Evolutionary conservation across 768 basidiomycete species (phyloP), one percentile per base, ranked within the genome.

Genomic region (Macrocybe gigantea): DNA sequence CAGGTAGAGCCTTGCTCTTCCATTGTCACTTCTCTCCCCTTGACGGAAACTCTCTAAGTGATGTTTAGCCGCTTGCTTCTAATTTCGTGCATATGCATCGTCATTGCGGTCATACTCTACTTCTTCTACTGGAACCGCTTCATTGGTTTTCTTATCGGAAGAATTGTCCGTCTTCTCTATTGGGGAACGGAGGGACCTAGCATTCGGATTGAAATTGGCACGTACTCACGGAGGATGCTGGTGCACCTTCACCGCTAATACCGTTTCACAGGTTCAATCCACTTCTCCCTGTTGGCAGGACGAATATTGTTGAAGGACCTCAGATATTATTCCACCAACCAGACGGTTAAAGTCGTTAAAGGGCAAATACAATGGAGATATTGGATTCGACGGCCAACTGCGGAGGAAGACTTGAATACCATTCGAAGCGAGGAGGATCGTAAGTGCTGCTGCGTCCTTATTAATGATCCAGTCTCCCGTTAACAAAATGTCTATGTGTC

Each of bases 101-200:
- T 73, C n/a, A 52, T 72, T 33, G 75, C 73, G 11, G 67, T 83
- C 6, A 65, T 88, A 48, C 69, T 90, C 51, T 89, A 90, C 66
- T 75, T 90, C 53, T 94, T 96, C 76, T 96, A 88, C 69, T 91
- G 88, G 81, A 94, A 93, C 66, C 80, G 93, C 36, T 69, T 95
- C 44, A 63, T 95, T 49, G 92, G 82, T 0, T 78, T 75, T 47
- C 50, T 88, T 47, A 66, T 93, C 50, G 78, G 83, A 10, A 71
- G 81, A 46, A 55, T 78, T 9, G 66, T 95, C 42, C 85, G 91
- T 30, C 58, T 89, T 6, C 65, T 78, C 49, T 81, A 83, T 51
- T 96, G 95, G 94, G 84, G 84, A 52, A 75, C 80, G 49, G 79
- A 79, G 44, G 79, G 73, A 34, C 79, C 80, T n/a, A 87, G 87